Base-by-base conservation (phyloP, 495 filamentous ascomycete species). In the Penicillium ucsense region DNA sequence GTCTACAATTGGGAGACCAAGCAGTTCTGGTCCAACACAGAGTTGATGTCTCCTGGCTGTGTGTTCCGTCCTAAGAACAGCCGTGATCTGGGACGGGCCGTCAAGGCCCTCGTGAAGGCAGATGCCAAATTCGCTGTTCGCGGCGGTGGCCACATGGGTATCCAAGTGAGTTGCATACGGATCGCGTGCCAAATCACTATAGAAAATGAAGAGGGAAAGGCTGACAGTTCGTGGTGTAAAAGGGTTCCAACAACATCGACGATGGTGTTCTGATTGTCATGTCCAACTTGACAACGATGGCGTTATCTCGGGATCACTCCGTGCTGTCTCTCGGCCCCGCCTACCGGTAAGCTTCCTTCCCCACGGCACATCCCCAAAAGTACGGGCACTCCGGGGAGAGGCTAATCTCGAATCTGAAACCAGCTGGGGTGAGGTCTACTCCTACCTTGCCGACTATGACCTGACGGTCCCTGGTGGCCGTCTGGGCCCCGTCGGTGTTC, bases 211-310 rank as follows among this genome's bases (percentile, higher is more conserved):
- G 2, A 1, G 20, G 20, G 20, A 20, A 20, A 20, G 20, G 20
- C 20, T 20, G 20, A 20, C 20, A 20, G 20, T 20, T 20, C 20
- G 20, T 20, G 20, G 20, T 20, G 20, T 20, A 20, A 20, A 20
- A 9, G 80, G 81, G 43, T 55, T 63, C 46, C 64, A 67, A 67
- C 48, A 67, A 63, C 11, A 64, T 64, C 48, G 43, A 73, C n/a
- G 50, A 64, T 20, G 80, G 81, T 10, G 70, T 85, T 3, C 71
- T 80, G 27, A 71, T 87, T 41, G 73, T 75, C 45, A 61, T 84
- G 53, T 64, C 55, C 1, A 68, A 68, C 4, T 50, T 86, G 35
- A 73, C 70, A 33, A 56, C 56, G 10, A 11, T 64, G 54, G 31
- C 56, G 29, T 29, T 64, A 37, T 56, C 51, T 29, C 41, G 55